Base-by-base conservation (phyloP, 352 stramenopile genomes). In the Phytophthora brassicae region DNA sequence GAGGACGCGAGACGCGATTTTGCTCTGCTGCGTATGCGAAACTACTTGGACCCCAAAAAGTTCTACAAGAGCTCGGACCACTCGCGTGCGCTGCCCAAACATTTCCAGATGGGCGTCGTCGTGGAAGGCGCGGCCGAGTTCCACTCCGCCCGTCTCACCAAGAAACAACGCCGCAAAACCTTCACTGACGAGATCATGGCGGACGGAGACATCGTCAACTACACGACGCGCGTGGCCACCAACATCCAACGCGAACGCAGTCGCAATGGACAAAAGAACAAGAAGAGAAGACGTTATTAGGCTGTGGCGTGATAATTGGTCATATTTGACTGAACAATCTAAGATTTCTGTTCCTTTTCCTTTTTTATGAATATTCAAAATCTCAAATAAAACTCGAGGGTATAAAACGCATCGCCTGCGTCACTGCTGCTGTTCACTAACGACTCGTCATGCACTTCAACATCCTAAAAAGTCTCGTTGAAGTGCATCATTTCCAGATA, bases 21-120 rank as follows among this genome's bases (percentile, higher is more conserved):
- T 56, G 69, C 82, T n/a, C 64, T 98, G 17, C 84, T 98, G 62
- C 89, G 90, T 8, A 97, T 98, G 84, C 81, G 95, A 43, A 98
- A 96, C 65, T 98, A 98, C 73, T 59, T 98, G 54, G 94, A 98
- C 71, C 95, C 95, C 1, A 98, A 98, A 73, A 97, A 96, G 64
- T 98, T 98, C 56, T 98, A 98, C 92, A 98, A 98, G 86, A 88
- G 78, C 59, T 94, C 81, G 57, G 88, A 96, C 66, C 85, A 92
- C 66, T 72, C 74, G 41, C 88, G 89, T 51, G 79, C 78, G 20
- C 65, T 95, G 59, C 89, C 89, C 23, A 94, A 90, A 56, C 77
- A 97, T 57, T 96, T 97, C 54, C 92, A 98, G 65, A 72, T 96
- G 38, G 95, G 95, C 17, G 94, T 86, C 14, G 92, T 98, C 11